Evolutionary conservation across 345 rosid genomes (phyloP), one percentile per base, ranked within the genome.

Genomic region (Corchorus capsularis): DNA sequence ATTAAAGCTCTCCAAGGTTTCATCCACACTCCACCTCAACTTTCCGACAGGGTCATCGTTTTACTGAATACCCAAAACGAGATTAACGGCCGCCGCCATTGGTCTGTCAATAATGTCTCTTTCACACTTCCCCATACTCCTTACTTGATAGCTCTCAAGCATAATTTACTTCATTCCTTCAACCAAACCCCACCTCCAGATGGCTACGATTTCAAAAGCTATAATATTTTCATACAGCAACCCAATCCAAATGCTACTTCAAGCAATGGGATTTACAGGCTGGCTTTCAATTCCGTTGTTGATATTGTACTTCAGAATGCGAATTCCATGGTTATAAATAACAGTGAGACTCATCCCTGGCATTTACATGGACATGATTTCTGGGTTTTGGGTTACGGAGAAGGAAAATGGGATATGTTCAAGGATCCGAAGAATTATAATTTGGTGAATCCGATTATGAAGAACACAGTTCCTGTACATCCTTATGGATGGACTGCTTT

Each of bases 291-390:
- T 53, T 19, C 89, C 2, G 88, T 88, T 2, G 91, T 94, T 53
- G 98, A 94, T 70, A 73, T 94, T 12, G 61, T 94, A 54, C 68
- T 92, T 37, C 97, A 89, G 63, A 94, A 94, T 77, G 93, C 97
- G 0, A 88, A 87, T 76, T 77, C 90, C 0, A 67, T 86, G 92
- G 57, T 0, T 0, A 0, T 0, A 2, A 74, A 71, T 17, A 82
- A 72, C 20, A 90, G 96, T 39, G 97, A 87, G 84, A 94, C 97
- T 2, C 98, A 94, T 71, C 89, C 96, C 0, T 84, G 96, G 98
- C 98, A 90, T 84, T 82, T 92, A 2, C 97, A 92, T 35, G 97
- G 97, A 39, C 97, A 92, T 73, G 97, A 92, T 81, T 93, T 92
- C 67, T 93, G 95, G 98, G 95, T 90, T 6, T 61, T 94, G 0